Evolutionary conservation across 495 filamentous ascomycete species (phyloP).

Genomic region (Penicillium ochrochloron): DNA sequence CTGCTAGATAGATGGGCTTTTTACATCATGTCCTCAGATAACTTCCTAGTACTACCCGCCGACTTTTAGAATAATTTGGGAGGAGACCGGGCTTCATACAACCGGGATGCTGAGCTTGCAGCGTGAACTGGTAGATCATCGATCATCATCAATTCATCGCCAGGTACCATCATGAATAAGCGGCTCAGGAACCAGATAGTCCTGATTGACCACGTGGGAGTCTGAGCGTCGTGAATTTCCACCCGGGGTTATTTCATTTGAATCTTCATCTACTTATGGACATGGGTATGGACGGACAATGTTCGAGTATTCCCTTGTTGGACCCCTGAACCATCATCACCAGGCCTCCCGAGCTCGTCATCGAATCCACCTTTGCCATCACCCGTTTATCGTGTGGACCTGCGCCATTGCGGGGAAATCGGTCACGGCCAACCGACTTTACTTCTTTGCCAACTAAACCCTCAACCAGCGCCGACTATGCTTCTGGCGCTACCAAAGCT

Average conservation of each 20-base stretch:
- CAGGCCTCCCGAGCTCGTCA: conserved; percentile 26
- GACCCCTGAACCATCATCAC: too few species aligned
- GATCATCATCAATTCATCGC: neutral
- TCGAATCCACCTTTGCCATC: conserved; percentile 23
- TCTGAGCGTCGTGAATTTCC: conserved; percentile 15
- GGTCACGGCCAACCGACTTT: conserved; percentile 14
- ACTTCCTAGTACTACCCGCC: too few species aligned
- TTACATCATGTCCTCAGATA: too few species aligned
- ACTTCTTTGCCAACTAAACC: conserved; percentile 13
- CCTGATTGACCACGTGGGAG: conserved; percentile 13
- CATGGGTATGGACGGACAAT: neutral
- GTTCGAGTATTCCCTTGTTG: neutral
- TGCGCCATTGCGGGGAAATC: conserved; percentile 35
- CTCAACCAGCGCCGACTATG: conserved; percentile 11
- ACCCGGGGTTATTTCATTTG: too few species aligned
- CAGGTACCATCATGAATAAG: neutral
- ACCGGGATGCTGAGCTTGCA: too few species aligned
- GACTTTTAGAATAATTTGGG: too few species aligned
- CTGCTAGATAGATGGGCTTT: too few species aligned
- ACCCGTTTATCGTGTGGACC: conserved; percentile 21
- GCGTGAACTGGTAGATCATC: neutral
- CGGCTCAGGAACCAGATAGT: conserved; percentile 2
- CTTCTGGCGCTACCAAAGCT: conserved; percentile 8
- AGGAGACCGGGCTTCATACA: too few species aligned
- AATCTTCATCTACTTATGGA: neutral